These are phyloP conservation scores for Trifolium pratense DNA, from an alignment of 306 rosid genomes.

Conservation along the genomic window DNA sequence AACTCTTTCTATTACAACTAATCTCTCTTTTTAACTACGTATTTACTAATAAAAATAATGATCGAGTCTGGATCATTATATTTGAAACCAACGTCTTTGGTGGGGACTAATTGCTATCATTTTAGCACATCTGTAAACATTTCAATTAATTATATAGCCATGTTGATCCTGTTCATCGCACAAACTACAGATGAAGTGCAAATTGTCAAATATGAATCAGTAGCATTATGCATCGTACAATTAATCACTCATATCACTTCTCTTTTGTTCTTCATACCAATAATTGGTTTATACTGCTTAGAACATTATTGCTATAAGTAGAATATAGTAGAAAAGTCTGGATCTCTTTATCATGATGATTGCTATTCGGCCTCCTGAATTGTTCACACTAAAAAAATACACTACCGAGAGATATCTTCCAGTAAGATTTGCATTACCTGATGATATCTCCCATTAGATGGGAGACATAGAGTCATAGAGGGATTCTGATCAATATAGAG, in stretches of 20 bases:
- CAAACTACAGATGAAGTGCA: background rate
- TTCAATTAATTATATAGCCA: background rate
- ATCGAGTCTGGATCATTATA: background rate
- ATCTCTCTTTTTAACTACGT: no score
- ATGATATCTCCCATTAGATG: no score
- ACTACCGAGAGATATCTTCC: no score
- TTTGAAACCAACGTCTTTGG: background rate
- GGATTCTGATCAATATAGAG: no score
- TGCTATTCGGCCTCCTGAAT: no score
- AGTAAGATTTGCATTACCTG: no score
- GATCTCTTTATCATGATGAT: conserved; percentile 2
- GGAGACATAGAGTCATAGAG: no score
- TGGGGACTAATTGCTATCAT: background rate
- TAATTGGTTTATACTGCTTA: background rate
- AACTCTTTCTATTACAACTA: no score
- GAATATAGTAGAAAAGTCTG: background rate
- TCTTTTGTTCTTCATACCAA: background rate
- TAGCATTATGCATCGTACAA: background rate
- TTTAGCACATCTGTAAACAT: background rate
- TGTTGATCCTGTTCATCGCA: background rate
- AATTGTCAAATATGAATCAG: background rate
- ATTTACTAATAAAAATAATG: no score
- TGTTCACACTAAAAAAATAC: no score
- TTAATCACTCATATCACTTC: background rate
- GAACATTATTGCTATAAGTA: background rate